Conservation (phyloP, 2,329 filamentous ascomycete species). For the Arthrocladium fulminans region DNA sequence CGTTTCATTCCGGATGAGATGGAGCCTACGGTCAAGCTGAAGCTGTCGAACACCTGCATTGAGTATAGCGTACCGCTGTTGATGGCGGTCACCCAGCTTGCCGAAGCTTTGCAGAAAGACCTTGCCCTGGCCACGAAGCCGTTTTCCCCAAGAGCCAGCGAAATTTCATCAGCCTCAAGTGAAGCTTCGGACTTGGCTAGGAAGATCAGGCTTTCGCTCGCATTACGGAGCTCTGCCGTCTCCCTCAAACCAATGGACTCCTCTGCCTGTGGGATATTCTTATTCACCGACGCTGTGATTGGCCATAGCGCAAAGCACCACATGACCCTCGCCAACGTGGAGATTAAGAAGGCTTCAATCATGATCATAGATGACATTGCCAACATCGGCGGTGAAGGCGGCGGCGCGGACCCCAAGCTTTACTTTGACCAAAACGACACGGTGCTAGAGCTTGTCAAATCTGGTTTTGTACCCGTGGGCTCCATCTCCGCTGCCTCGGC, state of each 20-base stretch:
- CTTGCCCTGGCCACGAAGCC: slow-evolving; percentile 35
- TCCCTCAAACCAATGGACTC: slow-evolving; percentile 74
- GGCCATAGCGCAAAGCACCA: slow-evolving; percentile 57
- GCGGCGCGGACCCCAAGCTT: slow-evolving; percentile 26
- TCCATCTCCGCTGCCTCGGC: slow-evolving; percentile 75
- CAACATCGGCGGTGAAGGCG: slow-evolving; percentile 29
- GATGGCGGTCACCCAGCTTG: slow-evolving; percentile 66
- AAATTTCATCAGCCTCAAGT: slow-evolving; percentile 13
- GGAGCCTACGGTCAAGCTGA: slow-evolving; percentile 81
- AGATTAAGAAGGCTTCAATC: slow-evolving; percentile 71
- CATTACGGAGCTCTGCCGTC: slow-evolving; percentile 69
- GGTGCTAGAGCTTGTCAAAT: slow-evolving; percentile 43
- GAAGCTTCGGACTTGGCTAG: slow-evolving; percentile 32
- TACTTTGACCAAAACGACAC: slow-evolving; percentile 34
- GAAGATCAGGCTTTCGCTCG: slow-evolving; percentile 47
- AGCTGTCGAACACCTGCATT: slow-evolving; percentile 71
- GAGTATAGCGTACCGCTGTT: slow-evolving; percentile 83
- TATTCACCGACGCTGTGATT: slow-evolving; percentile 68
- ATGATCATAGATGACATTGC: slow-evolving; percentile 70
- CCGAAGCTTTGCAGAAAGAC: slow-evolving; percentile 61
- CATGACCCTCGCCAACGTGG: slow-evolving; percentile 54
- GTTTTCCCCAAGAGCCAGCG: slow-evolving; percentile 47
- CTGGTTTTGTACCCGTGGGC: slow-evolving; percentile 78
- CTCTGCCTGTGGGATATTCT: slow-evolving; percentile 66
- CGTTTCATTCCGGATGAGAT: slow-evolving; percentile 90